These are phyloP conservation scores for Aspergillus sp. DNA, from an alignment of 2,329 filamentous ascomycete genomes.

Conservation along the genomic window DNA sequence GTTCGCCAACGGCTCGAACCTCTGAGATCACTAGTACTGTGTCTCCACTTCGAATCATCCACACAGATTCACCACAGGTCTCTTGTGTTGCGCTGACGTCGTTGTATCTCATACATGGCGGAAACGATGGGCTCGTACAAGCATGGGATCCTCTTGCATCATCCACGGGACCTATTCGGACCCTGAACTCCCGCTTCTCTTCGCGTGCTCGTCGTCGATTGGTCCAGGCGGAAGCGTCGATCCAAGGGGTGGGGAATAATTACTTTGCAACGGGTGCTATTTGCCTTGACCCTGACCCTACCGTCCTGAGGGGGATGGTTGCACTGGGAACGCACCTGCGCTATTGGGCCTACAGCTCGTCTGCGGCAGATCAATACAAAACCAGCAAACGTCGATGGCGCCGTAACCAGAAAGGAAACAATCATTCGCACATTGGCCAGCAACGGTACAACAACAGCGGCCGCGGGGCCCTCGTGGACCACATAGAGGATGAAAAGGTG, in stretches of 20 bases:
- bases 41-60: slow-evolving; percentile 71
- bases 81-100: slow-evolving; percentile 78
- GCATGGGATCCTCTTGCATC: slow-evolving; percentile 95
- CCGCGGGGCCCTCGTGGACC: slow-evolving; percentile 68
- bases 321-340: slow-evolving; percentile 81
- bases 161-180: slow-evolving; percentile 70
- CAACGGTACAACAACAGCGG: slow-evolving; percentile 55
- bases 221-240: slow-evolving; percentile 62
- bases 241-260: slow-evolving; percentile 65
- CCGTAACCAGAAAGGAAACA: slow-evolving; percentile 62
- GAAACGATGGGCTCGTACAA: slow-evolving; percentile 90
- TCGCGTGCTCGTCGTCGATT: slow-evolving; percentile 74
- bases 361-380: slow-evolving; percentile 65
- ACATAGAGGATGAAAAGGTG: slow-evolving; percentile 79
- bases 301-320: slow-evolving; percentile 77
- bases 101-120: slow-evolving; percentile 85
- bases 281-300: slow-evolving; percentile 80
- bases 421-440: slow-evolving; percentile 48
- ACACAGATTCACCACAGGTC: slow-evolving; percentile 85
- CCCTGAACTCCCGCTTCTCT: slow-evolving; percentile 78
- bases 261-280: slow-evolving; percentile 81
- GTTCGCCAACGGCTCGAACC: slow-evolving; percentile 57
- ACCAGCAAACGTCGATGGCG: slow-evolving; percentile 75
- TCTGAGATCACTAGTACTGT: slow-evolving; percentile 55
- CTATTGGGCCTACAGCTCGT: slow-evolving; percentile 93